Evolutionary conservation across 2,329 filamentous ascomycete species (phyloP).

Genomic region (Aspergillus ruber): DNA sequence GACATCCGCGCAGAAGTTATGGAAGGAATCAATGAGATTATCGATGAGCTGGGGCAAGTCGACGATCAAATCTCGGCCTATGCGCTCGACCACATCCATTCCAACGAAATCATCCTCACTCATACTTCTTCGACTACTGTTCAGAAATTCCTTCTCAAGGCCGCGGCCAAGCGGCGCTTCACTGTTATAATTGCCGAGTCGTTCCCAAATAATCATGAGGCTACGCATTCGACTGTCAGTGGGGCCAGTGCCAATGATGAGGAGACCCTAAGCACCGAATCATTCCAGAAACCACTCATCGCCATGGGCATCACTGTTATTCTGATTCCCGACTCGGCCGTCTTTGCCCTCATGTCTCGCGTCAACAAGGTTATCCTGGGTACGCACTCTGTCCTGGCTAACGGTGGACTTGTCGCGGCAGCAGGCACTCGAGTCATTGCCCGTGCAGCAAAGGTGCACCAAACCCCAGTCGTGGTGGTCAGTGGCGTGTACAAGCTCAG

Average conservation of each 20-base stretch:
- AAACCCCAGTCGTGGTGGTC: conserved; percentile 79
- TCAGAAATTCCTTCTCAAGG: conserved; percentile 81
- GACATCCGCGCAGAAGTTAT: conserved; percentile 86
- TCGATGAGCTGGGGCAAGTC: conserved; percentile 87
- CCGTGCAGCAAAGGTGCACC: conserved; percentile 73
- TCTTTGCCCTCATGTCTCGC: conserved; percentile 89
- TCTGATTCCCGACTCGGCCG: conserved; percentile 72
- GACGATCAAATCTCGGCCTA: conserved; percentile 89
- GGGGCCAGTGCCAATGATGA: conserved; percentile 47
- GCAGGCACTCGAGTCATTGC: conserved; percentile 79
- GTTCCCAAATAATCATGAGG: conserved; percentile 61
- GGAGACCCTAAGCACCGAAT: conserved; percentile 41
- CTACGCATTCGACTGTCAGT: conserved; percentile 57
- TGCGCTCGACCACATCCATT: conserved; percentile 86
- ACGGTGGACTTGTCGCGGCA: conserved; percentile 78
- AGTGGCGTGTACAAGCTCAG: conserved; percentile 91
- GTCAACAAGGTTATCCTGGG: conserved; percentile 93
- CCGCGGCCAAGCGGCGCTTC: conserved; percentile 83
- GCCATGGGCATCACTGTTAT: conserved; percentile 75
- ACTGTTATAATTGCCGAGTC: conserved; percentile 79
- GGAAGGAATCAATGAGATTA: conserved; percentile 89
- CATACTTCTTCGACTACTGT: conserved; percentile 81
- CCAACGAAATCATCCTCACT: conserved; percentile 85
- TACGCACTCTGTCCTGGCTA: conserved; percentile 79
- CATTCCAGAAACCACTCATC: conserved; percentile 70